phyloP scores from a whole-genome alignment of 2,329 filamentous ascomycete species.

The Diaporthe sp. region DNA sequence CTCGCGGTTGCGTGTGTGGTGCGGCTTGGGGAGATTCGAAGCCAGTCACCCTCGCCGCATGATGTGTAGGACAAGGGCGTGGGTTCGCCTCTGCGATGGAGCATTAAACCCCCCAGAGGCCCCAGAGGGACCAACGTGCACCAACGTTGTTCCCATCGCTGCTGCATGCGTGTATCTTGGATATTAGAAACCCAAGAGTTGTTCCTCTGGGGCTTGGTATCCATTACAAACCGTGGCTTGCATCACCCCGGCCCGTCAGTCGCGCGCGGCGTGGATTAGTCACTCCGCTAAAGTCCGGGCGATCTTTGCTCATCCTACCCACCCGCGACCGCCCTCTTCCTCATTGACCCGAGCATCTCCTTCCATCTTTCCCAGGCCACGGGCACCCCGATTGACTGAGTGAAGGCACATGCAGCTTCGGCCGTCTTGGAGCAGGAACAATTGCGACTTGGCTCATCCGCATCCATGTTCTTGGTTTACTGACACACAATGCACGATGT shows the following conservation, averaged over 20 bases:
- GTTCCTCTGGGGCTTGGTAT: background rate
- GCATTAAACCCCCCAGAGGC: background rate
- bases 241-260: background rate
- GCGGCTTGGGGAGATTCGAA: background rate
- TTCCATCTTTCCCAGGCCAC: background rate
- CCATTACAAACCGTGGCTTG: constrained; percentile 25
- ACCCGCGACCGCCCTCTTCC: background rate
- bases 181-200: background rate
- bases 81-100: background rate
- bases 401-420: background rate
- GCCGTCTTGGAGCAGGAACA: background rate
- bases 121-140: background rate
- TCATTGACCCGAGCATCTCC: background rate
- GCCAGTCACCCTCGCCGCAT: background rate
- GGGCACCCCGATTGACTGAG: constrained; percentile 21
- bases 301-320: background rate
- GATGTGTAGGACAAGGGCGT: constrained; percentile 16
- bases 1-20: background rate
- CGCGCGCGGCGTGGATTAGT: constrained; percentile 18
- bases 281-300: constrained; percentile 21
- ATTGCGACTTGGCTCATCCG: background rate
- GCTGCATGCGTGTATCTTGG: background rate
- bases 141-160: background rate
- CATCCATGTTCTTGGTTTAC: background rate
- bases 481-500: background rate